A percentile compares a stretch with the other conserved stretches of the same genome.
Conservation (phyloP, 2,329 filamentous ascomycete genomes). For the Bretziella fagacearum region DNA sequence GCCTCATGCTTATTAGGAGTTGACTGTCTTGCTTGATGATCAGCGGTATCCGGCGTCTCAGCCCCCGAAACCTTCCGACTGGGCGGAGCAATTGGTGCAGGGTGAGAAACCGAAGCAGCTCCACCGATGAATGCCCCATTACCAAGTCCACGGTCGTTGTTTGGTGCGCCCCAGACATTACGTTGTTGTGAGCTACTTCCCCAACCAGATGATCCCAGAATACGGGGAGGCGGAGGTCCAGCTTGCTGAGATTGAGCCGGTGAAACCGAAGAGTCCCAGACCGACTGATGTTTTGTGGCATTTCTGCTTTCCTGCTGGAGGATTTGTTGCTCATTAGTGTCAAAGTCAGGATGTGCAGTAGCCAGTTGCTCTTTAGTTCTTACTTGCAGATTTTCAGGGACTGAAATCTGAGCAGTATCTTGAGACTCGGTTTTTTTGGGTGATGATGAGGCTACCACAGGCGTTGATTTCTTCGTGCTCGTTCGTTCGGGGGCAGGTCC, state of each 20-base stretch:
- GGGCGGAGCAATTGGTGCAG: constrained; percentile 30
- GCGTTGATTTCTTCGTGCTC: constrained; percentile 34
- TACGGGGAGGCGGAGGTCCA: constrained; percentile 8
- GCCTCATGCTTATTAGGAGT: not conserved
- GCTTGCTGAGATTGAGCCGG: constrained; percentile 7
- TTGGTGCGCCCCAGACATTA: constrained; percentile 63
- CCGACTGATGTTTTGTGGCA: not conserved
- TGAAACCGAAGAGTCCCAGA: constrained; percentile 10
- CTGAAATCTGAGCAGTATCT: not conserved
- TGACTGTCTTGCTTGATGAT: not conserved
- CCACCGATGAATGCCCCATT: constrained; percentile 55
- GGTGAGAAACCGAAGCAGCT: constrained; percentile 23
- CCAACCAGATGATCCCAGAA: constrained; percentile 25
- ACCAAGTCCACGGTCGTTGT: constrained; percentile 52
- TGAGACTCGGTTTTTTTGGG: not conserved
- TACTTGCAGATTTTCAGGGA: constrained; percentile 4
- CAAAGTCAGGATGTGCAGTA: not conserved
- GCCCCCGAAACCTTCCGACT: constrained; percentile 11
- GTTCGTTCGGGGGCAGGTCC: constrained; percentile 46
- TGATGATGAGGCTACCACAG: constrained; percentile 6
- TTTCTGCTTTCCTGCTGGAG: not conserved
- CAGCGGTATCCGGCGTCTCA: not conserved
- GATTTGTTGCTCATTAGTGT: not conserved
- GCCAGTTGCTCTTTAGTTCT: not conserved
- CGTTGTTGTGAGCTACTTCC: constrained; percentile 26